Evolutionary conservation across 164 flowering plant species (phyloP).

Genomic region (Vitis cinerea): DNA sequence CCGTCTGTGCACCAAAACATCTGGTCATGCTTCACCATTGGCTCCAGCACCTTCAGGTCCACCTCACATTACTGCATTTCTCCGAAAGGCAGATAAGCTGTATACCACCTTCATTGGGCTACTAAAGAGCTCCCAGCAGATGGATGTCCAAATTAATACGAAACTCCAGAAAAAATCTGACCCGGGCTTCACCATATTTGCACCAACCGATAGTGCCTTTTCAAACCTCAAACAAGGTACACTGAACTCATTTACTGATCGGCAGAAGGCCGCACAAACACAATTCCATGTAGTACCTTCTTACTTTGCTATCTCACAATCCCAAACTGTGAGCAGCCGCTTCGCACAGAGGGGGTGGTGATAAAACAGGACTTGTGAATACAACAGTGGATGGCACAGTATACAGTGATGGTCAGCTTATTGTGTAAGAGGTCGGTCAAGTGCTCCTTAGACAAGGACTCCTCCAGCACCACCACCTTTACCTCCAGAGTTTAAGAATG

Average conservation of each 20-base stretch:
- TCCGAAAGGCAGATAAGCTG: constrained; percentile 26
- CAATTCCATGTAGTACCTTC: constrained; percentile 36
- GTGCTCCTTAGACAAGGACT: constrained; percentile 29
- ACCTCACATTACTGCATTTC: constrained; percentile 10
- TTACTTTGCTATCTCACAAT: constrained; percentile 17
- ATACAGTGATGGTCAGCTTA: constrained; percentile 14
- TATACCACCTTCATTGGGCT: constrained; percentile 34
- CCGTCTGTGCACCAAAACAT: constrained; percentile 17
- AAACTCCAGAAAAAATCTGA: constrained; percentile 14
- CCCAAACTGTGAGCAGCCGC: constrained; percentile 32
- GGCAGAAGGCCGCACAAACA: constrained; percentile 23
- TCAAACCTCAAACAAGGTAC: constrained; percentile 25
- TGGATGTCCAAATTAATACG: constrained; percentile 27
- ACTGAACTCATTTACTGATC: constrained; percentile 27
- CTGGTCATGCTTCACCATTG: constrained; percentile 31
- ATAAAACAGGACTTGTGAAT: constrained; percentile 27
- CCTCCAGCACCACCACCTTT: constrained; percentile 20
- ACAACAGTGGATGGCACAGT: constrained; percentile 28
- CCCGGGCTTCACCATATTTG: constrained; percentile 36
- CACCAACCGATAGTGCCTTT: constrained; percentile 40
- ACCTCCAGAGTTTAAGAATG: constrained; percentile 1
- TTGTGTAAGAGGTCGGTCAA: constrained; percentile 32
- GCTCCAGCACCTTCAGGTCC: constrained; percentile 28
- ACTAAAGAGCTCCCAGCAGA: constrained; percentile 33
- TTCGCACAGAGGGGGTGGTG: constrained; percentile 36